Evolutionary conservation across 2,329 filamentous ascomycete species (phyloP).

Genomic region (Stagonosporopsis rhizophila): DNA sequence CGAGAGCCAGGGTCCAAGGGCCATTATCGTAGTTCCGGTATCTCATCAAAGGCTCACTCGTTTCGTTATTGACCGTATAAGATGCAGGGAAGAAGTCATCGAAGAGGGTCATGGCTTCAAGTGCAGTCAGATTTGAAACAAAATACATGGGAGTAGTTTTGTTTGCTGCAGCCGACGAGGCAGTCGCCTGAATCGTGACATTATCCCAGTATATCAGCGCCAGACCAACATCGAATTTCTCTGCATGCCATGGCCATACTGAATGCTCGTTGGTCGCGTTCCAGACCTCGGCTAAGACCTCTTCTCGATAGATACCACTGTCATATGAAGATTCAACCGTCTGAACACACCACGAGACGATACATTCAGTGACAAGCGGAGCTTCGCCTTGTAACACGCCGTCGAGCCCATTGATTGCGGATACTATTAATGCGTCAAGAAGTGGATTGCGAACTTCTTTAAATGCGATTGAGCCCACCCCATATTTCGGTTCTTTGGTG

Average conservation of each 20-base stretch:
- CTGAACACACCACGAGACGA: constrained; percentile 36
- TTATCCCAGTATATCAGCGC: neutral
- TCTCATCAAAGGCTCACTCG: neutral
- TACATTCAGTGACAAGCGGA: constrained; percentile 30
- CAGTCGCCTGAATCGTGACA: no score
- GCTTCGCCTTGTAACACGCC: constrained; percentile 11
- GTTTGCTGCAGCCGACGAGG: no score
- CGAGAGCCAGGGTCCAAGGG: neutral
- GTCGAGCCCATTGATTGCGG: constrained; percentile 1
- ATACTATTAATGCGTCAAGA: constrained; percentile 14
- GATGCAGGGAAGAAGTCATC: constrained; percentile 21
- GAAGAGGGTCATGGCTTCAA: neutral
- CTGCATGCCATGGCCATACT: neutral
- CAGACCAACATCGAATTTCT: neutral
- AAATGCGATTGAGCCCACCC: constrained; percentile 26
- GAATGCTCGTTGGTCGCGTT: neutral
- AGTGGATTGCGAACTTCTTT: constrained; percentile 22
- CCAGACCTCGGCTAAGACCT: constrained; percentile 10
- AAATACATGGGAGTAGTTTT: no score
- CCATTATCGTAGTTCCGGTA: neutral
- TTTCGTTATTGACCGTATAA: neutral
- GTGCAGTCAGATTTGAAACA: no score
- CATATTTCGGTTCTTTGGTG: constrained; percentile 10
- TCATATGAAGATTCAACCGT: constrained; percentile 26
- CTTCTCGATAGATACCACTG: constrained; percentile 24